A percentile compares a stretch with the other conserved stretches of the same genome.
Conservation (phyloP, 495 filamentous ascomycete species). For the Cairneyella variabilis region DNA sequence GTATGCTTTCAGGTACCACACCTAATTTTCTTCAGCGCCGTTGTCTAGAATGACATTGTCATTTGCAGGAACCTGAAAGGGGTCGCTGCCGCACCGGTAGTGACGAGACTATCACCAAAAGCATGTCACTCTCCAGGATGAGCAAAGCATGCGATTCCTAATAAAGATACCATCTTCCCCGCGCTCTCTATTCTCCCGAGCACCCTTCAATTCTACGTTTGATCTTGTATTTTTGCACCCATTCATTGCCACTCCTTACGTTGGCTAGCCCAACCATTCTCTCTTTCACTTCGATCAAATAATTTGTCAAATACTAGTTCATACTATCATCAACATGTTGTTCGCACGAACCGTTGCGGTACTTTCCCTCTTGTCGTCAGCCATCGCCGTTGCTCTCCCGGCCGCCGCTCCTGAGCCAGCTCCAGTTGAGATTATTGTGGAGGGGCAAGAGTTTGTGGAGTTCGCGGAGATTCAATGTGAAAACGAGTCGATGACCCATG, state of each 20-base stretch:
- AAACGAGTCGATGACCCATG: not conserved
- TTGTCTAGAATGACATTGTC: not conserved
- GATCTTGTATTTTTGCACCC: not conserved
- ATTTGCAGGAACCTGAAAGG: not conserved
- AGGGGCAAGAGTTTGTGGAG: not conserved
- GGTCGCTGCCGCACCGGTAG: not conserved
- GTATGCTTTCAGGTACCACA: not conserved
- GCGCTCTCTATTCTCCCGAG: not conserved
- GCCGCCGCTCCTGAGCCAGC: not conserved
- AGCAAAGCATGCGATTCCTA: not conserved
- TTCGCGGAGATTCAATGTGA: not conserved
- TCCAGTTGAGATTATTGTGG: slow-evolving; percentile 1
- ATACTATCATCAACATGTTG: not conserved
- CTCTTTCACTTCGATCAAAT: not conserved
- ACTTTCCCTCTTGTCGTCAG: not conserved
- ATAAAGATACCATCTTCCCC: not conserved
- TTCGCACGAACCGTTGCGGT: not conserved
- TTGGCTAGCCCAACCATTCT: slow-evolving; percentile 5
- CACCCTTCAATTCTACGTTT: not conserved
- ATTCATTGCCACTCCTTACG: slow-evolving; percentile 2
- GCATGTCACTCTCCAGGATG: slow-evolving; percentile 5
- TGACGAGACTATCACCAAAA: not conserved
- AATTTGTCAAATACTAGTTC: not conserved
- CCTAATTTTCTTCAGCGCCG: no score
- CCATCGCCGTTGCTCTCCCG: not conserved